These are phyloP conservation scores for Mycena kentingensis DNA, from an alignment of 768 basidiomycete species.

Conservation along the genomic window DNA sequence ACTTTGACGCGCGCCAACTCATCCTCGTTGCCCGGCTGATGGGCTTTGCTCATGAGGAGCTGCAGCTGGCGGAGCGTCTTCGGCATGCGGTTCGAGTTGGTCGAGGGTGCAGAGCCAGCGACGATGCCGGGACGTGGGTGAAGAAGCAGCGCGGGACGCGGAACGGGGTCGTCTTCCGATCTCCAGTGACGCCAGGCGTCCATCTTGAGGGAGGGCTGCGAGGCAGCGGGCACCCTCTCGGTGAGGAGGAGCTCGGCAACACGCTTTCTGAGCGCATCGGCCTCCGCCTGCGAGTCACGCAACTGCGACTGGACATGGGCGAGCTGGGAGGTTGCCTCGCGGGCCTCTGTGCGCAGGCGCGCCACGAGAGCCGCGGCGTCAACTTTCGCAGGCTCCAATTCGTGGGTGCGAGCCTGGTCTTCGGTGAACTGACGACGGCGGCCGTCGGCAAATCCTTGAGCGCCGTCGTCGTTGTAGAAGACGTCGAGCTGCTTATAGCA, in stretches of 20 bases:
- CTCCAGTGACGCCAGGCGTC: too few relatives aligned
- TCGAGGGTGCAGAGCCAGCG: background rate
- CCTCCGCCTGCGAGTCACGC: slow-evolving; percentile 33
- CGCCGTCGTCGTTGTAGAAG: slow-evolving; percentile 40
- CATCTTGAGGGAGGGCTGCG: too few relatives aligned
- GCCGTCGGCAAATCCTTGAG: slow-evolving; percentile 43
- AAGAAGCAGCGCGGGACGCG: background rate
- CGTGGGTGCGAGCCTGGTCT: slow-evolving; percentile 36
- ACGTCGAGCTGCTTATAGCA: slow-evolving; percentile 41
- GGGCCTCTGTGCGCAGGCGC: slow-evolving; percentile 33
- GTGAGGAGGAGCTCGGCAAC: slow-evolving; percentile 12
- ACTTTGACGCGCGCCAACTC: slow-evolving; percentile 45
- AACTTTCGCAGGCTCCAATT: slow-evolving; percentile 34
- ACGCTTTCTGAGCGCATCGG: slow-evolving; percentile 35
- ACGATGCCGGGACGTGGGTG: background rate
- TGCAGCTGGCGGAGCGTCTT: slow-evolving; percentile 44
- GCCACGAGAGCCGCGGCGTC: slow-evolving; percentile 20
- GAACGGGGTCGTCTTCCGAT: background rate
- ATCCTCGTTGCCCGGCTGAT: slow-evolving; percentile 44
- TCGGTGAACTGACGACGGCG: slow-evolving; percentile 43
- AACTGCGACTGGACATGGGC: slow-evolving; percentile 27
- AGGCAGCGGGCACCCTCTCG: slow-evolving; percentile 6
- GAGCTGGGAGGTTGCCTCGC: slow-evolving; percentile 33
- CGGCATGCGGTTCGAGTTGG: slow-evolving; percentile 26
- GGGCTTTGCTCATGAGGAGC: slow-evolving; percentile 44